phyloP scores from a whole-genome alignment of 1,139 yeast genomes.

The Blastobotrys serpentis region DNA sequence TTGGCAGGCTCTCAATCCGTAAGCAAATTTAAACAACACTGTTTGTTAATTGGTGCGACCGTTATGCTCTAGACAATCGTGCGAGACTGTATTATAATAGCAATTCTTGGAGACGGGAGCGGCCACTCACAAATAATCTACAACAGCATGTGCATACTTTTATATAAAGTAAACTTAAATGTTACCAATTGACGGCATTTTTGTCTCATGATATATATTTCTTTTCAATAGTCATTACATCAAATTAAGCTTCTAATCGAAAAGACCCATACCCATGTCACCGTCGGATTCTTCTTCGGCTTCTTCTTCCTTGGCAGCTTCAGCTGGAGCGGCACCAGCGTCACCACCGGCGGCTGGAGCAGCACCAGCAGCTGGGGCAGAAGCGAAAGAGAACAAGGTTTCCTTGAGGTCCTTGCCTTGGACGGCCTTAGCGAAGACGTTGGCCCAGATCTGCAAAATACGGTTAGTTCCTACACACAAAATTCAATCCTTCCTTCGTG shows the following conservation, averaged over 20 bases:
- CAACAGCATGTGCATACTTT: no score
- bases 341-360: slow-evolving; percentile 57
- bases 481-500: slow-evolving; percentile 4
- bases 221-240: slow-evolving; percentile 9
- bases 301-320: slow-evolving; percentile 46
- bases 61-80: no score
- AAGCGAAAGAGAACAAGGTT: slow-evolving; percentile 72
- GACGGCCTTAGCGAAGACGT: slow-evolving; percentile 92
- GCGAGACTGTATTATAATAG: no score
- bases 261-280: slow-evolving; percentile 43
- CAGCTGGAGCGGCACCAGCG: slow-evolving; percentile 65
- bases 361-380: slow-evolving; percentile 61
- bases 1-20: no score
- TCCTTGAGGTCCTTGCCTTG: slow-evolving; percentile 96
- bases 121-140: no score
- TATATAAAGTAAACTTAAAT: no score
- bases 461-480: slow-evolving; percentile 2
- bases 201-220: slow-evolving; percentile 1
- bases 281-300: slow-evolving; percentile 37
- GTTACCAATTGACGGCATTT: no score
- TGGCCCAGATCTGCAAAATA: slow-evolving; percentile 84
- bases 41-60: no score
- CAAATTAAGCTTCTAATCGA: slow-evolving; percentile 34
- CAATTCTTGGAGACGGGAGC: no score
- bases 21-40: no score